A percentile compares a stretch with the other conserved stretches of the same genome.
Evolutionary conservation across 257 asterid genomes (phyloP).

Genomic region (Plantago elongata): DNA sequence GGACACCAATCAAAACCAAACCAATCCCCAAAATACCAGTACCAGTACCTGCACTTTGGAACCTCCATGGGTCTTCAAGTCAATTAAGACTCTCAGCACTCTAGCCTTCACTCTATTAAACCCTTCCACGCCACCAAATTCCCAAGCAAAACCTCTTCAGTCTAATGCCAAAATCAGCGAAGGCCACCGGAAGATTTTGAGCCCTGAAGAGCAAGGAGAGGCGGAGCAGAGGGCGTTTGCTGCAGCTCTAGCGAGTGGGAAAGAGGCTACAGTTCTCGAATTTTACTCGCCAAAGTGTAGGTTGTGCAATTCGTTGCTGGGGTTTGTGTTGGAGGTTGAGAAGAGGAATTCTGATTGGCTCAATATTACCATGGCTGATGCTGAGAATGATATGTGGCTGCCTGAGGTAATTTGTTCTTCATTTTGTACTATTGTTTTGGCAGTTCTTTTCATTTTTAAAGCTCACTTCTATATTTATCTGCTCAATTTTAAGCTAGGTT

Average conservation of each 20-base stretch:
- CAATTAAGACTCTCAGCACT: conserved; percentile 39
- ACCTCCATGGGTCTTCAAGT: conserved; percentile 68
- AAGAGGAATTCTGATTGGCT: conserved; percentile 67
- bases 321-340: conserved; percentile 60
- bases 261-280: conserved; percentile 67
- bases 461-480: neutral
- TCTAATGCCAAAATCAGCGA: conserved; percentile 5
- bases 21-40: conserved; percentile 20
- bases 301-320: conserved; percentile 69
- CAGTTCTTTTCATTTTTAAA: neutral
- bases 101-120: conserved; percentile 42
- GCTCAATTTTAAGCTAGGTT: neutral
- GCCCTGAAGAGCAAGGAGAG: conserved; percentile 58
- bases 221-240: conserved; percentile 79
- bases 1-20: conserved; percentile 30
- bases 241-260: conserved; percentile 54
- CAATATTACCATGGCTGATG: conserved; percentile 73
- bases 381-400: conserved; percentile 68
- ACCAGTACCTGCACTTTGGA: conserved; percentile 46
- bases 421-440: neutral
- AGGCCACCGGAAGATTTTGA: conserved; percentile 23
- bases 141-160: conserved; percentile 16
- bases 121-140: conserved; percentile 9
- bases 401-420: conserved; percentile 58
- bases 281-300: conserved; percentile 82